Conservation (phyloP, 2,329 filamentous ascomycete species). For the Talaromyces sp. region DNA sequence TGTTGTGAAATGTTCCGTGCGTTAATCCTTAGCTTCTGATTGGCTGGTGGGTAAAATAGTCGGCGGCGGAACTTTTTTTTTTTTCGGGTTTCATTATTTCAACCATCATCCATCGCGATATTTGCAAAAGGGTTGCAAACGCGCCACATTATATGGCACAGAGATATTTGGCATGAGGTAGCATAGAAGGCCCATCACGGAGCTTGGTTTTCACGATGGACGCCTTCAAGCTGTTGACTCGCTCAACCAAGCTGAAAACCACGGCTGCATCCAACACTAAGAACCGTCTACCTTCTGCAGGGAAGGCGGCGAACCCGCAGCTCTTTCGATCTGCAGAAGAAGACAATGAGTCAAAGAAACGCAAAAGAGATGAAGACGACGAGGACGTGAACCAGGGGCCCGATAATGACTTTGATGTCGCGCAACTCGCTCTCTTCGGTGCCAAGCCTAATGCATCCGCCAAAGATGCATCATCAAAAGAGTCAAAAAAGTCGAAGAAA, state of each 20-base stretch:
- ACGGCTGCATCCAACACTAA: slow-evolving; percentile 19
- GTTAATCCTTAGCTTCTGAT: background rate
- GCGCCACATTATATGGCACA: background rate
- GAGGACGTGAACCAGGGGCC: slow-evolving; percentile 17
- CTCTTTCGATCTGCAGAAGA: slow-evolving; percentile 30
- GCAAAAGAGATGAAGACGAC: slow-evolving; percentile 30
- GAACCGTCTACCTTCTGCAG: slow-evolving; percentile 34
- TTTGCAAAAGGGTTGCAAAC: background rate
- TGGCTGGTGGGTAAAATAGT: background rate
- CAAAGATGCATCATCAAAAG: background rate
- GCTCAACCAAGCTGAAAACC: slow-evolving; percentile 40
- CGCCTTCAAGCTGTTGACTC: slow-evolving; percentile 40
- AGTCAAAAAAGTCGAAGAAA: slow-evolving; percentile 15
- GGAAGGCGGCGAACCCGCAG: slow-evolving; percentile 34
- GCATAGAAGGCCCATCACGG: background rate
- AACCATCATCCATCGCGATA: background rate
- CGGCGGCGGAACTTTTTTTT: slow-evolving; percentile 1
- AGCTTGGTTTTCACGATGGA: slow-evolving; percentile 31
- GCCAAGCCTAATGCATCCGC: slow-evolving; percentile 11
- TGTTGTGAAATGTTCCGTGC: background rate
- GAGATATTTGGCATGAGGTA: background rate
- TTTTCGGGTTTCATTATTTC: background rate
- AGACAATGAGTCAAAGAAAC: slow-evolving; percentile 25
- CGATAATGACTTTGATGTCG: slow-evolving; percentile 18
- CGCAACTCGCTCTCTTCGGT: slow-evolving; percentile 34